These are phyloP conservation scores for Ustilago nuda DNA, from an alignment of 1,284 basidiomycete genomes.

Conservation along the genomic window DNA sequence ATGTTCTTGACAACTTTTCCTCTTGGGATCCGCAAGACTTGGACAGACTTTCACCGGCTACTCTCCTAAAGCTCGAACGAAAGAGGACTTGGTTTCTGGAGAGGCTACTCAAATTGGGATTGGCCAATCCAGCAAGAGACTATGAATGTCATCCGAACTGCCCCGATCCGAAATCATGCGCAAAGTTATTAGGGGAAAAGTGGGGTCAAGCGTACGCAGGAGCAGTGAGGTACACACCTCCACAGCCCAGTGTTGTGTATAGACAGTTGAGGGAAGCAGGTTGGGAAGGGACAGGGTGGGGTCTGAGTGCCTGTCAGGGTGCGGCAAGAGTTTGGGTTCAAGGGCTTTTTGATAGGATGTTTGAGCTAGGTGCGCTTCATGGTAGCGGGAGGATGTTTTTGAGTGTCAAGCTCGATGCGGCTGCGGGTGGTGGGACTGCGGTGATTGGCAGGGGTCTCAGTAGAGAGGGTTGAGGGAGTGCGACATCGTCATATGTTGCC, in stretches of 20 bases:
- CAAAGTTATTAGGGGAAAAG: constrained; percentile 89
- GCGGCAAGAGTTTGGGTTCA: constrained; percentile 47
- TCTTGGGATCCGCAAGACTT: constrained; percentile 54
- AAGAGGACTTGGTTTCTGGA: constrained; percentile 74
- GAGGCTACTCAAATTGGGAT: constrained; percentile 87
- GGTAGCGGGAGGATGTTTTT: constrained; percentile 34
- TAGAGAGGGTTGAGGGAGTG: not conserved
- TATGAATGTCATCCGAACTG: constrained; percentile 81
- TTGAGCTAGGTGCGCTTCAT: constrained; percentile 32
- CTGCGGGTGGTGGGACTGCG: not conserved
- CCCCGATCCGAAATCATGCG: constrained; percentile 82
- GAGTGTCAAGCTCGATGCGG: constrained; percentile 35
- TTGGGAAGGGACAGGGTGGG: constrained; percentile 22
- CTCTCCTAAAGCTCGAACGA: constrained; percentile 56
- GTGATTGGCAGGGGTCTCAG: not conserved
- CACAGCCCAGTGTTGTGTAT: constrained; percentile 73
- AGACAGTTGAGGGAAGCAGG: constrained; percentile 47
- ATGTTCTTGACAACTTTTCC: constrained; percentile 58
- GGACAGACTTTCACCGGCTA: constrained; percentile 33
- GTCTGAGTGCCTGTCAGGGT: constrained; percentile 40
- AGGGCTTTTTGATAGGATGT: constrained; percentile 57
- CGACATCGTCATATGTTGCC: not conserved
- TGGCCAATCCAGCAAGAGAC: constrained; percentile 86
- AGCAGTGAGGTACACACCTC: constrained; percentile 87
- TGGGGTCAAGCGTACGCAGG: constrained; percentile 88